phyloP scores from a whole-genome alignment of 768 basidiomycete genomes.

The Phlegmacium glaucopus region DNA sequence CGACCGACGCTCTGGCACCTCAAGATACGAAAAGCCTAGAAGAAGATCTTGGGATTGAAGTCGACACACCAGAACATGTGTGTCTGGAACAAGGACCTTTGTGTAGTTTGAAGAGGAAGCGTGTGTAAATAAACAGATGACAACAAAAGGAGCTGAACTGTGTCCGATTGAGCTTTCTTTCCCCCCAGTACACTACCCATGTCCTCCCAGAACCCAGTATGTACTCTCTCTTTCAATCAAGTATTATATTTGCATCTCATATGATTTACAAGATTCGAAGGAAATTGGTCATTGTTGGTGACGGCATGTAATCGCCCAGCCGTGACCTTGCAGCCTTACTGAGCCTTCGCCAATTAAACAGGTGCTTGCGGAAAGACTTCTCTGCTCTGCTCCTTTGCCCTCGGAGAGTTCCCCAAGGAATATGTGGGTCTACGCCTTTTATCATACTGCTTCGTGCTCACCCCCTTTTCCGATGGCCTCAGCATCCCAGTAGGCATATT shows the following conservation, averaged over 20 bases:
- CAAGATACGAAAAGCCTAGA: constrained; percentile 61
- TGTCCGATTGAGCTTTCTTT: constrained; percentile 7
- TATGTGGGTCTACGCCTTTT: constrained; percentile 58
- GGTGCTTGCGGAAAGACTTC: constrained; percentile 98
- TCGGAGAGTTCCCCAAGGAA: constrained; percentile 95
- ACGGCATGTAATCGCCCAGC: constrained; percentile 56
- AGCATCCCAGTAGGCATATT: constrained; percentile 54
- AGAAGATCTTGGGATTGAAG: constrained; percentile 81
- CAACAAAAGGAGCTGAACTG: constrained; percentile 13
- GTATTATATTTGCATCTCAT: background rate
- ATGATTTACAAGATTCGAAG: constrained; percentile 66
- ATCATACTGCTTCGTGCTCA: constrained; percentile 8
- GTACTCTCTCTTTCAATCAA: constrained; percentile 22
- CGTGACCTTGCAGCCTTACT: constrained; percentile 14
- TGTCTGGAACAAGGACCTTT: constrained; percentile 62
- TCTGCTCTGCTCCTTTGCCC: constrained; percentile 84
- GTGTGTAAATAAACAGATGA: constrained; percentile 20
- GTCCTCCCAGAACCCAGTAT: constrained; percentile 58
- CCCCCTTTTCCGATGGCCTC: constrained; percentile 9
- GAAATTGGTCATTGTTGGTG: constrained; percentile 96
- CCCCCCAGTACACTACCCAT: constrained; percentile 21
- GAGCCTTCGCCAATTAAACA: constrained; percentile 26
- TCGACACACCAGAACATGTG: constrained; percentile 69
- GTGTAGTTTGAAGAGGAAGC: constrained; percentile 58
- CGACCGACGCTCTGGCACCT: constrained; percentile 63